Evolutionary conservation across 1,284 basidiomycete genomes (phyloP), one percentile per base, ranked within the genome.

Genomic region (Tranzscheliella williamsii): DNA sequence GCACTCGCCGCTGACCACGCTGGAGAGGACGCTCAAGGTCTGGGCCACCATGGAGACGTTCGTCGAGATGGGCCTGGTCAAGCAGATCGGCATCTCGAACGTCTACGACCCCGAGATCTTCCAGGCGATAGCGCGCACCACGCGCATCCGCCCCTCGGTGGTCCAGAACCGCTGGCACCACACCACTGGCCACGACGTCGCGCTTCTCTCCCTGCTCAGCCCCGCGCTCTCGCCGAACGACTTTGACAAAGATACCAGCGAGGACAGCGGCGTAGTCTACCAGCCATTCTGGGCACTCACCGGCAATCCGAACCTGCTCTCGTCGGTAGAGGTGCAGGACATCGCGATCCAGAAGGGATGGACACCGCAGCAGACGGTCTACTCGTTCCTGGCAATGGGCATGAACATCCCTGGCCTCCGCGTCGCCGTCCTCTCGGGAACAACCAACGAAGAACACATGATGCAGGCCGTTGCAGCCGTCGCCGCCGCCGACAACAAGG

Each of bases 281-380:
- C 73, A 76, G 31, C 69, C 72, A 2, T 76, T 76, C 42, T 76
- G 73, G 73, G 61, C 51, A n/a, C 55, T 76, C 4, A 72, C 73
- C 2, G 73, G 73, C 17, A 76, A 76, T 37, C 61, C 60, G 6
- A 46, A 55, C 15, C 49, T 73, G 26, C 42, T 72, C 5, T 38
- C 46, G 2, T 57, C 53, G 5, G 45, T 50, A 3, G 36, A 48
- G 13, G 70, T 75, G n/a, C 47, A 55, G 13, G 45, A 54, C 12
- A 12, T 66, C 15, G 58, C 69, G 5, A 49, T 46, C 17, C 21
- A 44, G 17, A 42, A 51, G 6, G 38, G 53, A 2, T 58, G 61
- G 42, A 74, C 73, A 0, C 54, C 63, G 9, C 57, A 62, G 18
- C 71, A 73, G 56, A 51, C 64, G 4, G 53, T 76, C 4, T 75